Conservation (phyloP, 495 filamentous ascomycete species). For the Venustampulla echinocandica region DNA sequence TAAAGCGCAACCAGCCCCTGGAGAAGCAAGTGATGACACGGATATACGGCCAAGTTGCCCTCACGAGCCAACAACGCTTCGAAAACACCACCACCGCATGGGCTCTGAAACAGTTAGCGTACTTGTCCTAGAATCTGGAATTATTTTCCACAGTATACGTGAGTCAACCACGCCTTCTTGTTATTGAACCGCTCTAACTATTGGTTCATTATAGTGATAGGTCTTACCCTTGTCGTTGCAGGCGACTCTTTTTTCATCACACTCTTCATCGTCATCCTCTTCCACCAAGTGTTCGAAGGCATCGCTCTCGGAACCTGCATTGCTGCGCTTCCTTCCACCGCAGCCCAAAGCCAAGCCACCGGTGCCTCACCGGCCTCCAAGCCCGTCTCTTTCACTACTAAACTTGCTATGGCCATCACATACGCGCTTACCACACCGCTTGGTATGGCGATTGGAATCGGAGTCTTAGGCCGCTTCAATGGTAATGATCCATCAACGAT, state of each 20-base stretch:
- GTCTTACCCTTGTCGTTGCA: slow-evolving; percentile 48
- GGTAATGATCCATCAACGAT: slow-evolving; percentile 45
- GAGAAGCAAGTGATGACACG: not conserved
- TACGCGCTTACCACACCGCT: slow-evolving; percentile 50
- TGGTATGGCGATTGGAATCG: slow-evolving; percentile 54
- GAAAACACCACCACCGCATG: not conserved
- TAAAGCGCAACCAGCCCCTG: slow-evolving; percentile 5
- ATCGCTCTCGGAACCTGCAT: slow-evolving; percentile 68
- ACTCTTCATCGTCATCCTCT: slow-evolving; percentile 50
- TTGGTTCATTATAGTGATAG: slow-evolving; percentile 37
- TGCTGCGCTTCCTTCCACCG: slow-evolving; percentile 34
- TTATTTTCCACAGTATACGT: slow-evolving; percentile 63
- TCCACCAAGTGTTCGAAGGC: slow-evolving; percentile 72
- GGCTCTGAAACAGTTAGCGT: slow-evolving; percentile 35
- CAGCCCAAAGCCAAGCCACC: not conserved
- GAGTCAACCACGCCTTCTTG: slow-evolving; percentile 13
- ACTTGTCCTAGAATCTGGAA: slow-evolving; percentile 57
- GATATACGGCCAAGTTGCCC: not conserved
- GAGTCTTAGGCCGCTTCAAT: slow-evolving; percentile 44
- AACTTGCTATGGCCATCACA: slow-evolving; percentile 36
- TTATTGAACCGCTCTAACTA: not conserved
- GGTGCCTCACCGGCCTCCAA: slow-evolving; percentile 1
- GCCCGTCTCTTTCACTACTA: slow-evolving; percentile 27
- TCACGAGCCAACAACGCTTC: not conserved
- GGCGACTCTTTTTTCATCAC: slow-evolving; percentile 47